phyloP scores from a whole-genome alignment of 2,329 filamentous ascomycete genomes.

The Didymella arachidicola region DNA sequence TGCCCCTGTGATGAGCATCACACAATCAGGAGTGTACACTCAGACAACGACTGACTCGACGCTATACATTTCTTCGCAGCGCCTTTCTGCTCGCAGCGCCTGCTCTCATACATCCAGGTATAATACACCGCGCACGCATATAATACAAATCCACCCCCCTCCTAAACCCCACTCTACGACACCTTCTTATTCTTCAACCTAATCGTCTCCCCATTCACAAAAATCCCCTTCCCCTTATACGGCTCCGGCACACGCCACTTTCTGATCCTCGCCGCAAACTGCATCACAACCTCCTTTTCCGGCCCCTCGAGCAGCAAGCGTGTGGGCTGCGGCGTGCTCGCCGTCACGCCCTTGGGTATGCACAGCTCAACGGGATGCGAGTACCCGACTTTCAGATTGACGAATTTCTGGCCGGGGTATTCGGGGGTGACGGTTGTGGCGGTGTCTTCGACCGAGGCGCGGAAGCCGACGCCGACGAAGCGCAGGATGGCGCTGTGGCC shows the following conservation, averaged over 20 bases:
- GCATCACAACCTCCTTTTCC: slow-evolving; percentile 85
- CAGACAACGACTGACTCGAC: too few relatives aligned
- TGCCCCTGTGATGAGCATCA: not conserved
- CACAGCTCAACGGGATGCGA: slow-evolving; percentile 93
- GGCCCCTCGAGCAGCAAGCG: slow-evolving; percentile 88
- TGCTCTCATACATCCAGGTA: slow-evolving; percentile 21
- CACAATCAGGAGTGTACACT: not conserved
- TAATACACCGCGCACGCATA: slow-evolving; percentile 33
- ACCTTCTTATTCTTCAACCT: slow-evolving; percentile 91
- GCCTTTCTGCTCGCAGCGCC: not conserved
- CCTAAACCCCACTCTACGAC: slow-evolving; percentile 46
- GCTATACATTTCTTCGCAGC: too few relatives aligned
- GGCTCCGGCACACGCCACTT: slow-evolving; percentile 92
- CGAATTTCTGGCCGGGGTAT: slow-evolving; percentile 85
- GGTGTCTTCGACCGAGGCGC: slow-evolving; percentile 82
- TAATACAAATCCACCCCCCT: slow-evolving; percentile 23
- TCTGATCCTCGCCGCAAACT: slow-evolving; percentile 88
- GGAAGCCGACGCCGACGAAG: slow-evolving; percentile 93
- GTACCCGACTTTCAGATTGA: slow-evolving; percentile 94
- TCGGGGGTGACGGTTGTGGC: slow-evolving; percentile 71
- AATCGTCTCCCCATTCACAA: slow-evolving; percentile 97
- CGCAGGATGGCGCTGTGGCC: slow-evolving; percentile 93
- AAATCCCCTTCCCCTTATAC: slow-evolving; percentile 99
- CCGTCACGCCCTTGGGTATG: slow-evolving; percentile 82
- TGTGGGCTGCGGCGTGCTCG: slow-evolving; percentile 88